Base-by-base conservation (phyloP, 2,329 filamentous ascomycete genomes). In the Stachybotrys chlorohalonatus region DNA sequence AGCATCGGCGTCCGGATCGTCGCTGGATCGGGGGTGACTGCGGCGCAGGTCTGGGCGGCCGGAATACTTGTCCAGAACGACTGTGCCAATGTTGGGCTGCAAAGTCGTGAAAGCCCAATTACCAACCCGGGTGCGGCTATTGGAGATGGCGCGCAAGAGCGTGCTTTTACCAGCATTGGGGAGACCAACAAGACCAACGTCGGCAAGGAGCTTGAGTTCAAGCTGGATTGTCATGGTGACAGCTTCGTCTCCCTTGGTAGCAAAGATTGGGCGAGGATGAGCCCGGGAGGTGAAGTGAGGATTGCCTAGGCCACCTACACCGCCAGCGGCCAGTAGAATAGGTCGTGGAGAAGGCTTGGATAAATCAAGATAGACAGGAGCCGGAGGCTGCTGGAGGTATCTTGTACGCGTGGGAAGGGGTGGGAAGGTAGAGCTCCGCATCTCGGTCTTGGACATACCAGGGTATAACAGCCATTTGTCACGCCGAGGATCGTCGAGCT, bases 161-260 rank as follows among this genome's bases (percentile, higher is more conserved):
- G 94, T 97, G 67, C 89, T 95, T 73, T 99, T 99, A 8, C 94
- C 94, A 5, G 93, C 94, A 68, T 99, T 99, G 1, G 94, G 94
- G 15, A 97, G 81, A 1, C 94, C 94, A 15, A 99, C 94, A 2
- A 99, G 80, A 0, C 94, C 94, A 7, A 99, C 87, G 70, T 99
- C 94, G 6, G 94, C 94, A 47, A 99, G 84, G 9, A 99, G 81
- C 76, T 96, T 97, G 58, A 99, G 80, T 69, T 99, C 94, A 13
- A 99, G 80, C 66, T 95, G 86, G 42, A 99, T 74, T 51, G 86
- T 84, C 64, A 99, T 76, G 46, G 82, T 85, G 63, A 94, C 83
- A 45, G 90, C 89, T 11, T 81, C 77, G 61, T 95, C 90, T 47
- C 94, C 94, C 61, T 85, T 88, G 1, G 91, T 96, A 6, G 93